Percentiles rank a stretch among this genome's conserved stretches.
These are phyloP conservation scores for Aspergillus pseudonomiae DNA, from an alignment of 2,329 filamentous ascomycete genomes.

Conservation along the genomic window DNA sequence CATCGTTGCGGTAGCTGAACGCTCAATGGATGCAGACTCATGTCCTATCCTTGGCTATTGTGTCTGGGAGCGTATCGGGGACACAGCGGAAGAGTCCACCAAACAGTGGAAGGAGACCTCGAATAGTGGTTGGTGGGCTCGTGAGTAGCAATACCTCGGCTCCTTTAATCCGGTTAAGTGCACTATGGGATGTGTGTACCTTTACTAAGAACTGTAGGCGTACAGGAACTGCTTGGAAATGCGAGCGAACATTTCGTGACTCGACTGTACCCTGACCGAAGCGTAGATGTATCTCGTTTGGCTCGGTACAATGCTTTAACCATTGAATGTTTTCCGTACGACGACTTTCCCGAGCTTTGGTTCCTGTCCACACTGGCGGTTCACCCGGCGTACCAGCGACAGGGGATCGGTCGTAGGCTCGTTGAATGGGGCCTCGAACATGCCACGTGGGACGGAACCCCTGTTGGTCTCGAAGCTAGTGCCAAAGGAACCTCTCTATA, in stretches of 20 bases:
- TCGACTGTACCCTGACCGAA: constrained; percentile 15
- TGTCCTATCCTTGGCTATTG: constrained; percentile 12
- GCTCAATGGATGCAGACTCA: neutral
- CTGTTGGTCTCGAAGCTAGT: constrained; percentile 12
- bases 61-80: constrained; percentile 10
- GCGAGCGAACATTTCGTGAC: constrained; percentile 2
- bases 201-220: neutral
- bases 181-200: neutral
- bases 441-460: constrained; percentile 19
- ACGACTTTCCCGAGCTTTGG: constrained; percentile 12
- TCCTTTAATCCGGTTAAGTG: neutral
- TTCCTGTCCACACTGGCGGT: constrained; percentile 21
- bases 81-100: neutral
- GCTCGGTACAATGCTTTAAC: constrained; percentile 3
- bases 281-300: constrained; percentile 13
- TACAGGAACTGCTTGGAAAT: neutral
- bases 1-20: constrained; percentile 8
- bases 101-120: constrained; percentile 2
- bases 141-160: neutral
- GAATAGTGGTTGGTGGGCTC: constrained; percentile 5
- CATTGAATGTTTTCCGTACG: constrained; percentile 11
- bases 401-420: constrained; percentile 20
- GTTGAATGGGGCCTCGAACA: constrained; percentile 22
- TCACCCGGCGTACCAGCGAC: constrained; percentile 15
- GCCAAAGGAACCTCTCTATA: constrained; percentile 9